Evolutionary conservation across 2,329 filamentous ascomycete genomes (phyloP).

Genomic region (Scleromitrula shiraiana): DNA sequence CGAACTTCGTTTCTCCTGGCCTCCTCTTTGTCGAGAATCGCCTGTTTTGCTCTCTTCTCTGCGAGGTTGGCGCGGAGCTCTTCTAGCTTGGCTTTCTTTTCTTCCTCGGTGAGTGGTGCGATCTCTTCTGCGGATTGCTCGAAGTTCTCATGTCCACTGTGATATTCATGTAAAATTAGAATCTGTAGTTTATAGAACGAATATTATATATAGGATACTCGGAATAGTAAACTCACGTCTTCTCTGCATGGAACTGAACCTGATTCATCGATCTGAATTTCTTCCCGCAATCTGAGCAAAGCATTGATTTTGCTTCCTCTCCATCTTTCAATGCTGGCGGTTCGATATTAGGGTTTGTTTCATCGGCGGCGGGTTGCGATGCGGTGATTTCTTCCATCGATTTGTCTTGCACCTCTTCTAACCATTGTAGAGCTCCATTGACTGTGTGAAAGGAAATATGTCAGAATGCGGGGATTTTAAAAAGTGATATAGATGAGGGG

Average conservation of each 20-base stretch:
- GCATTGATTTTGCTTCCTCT: constrained; percentile 67
- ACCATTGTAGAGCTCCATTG: constrained; percentile 86
- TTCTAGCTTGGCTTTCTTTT: constrained; percentile 73
- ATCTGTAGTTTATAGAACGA: too few relatives aligned
- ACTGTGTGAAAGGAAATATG: constrained; percentile 47
- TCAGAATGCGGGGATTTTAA: constrained; percentile 10
- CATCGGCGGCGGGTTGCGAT: constrained; percentile 35
- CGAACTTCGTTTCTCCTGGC: constrained; percentile 75
- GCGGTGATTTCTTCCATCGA: constrained; percentile 70
- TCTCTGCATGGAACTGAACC: constrained; percentile 84
- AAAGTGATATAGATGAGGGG: not conserved
- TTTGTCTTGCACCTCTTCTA: constrained; percentile 86
- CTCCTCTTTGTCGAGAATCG: constrained; percentile 69
- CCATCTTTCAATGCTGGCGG: constrained; percentile 62
- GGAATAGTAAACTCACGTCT: constrained; percentile 58
- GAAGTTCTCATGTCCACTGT: constrained; percentile 84
- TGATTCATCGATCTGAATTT: constrained; percentile 73
- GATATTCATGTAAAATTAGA: too few relatives aligned
- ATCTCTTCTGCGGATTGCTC: constrained; percentile 90
- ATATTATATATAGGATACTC: too few relatives aligned
- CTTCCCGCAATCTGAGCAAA: constrained; percentile 94
- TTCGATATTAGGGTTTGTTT: constrained; percentile 46
- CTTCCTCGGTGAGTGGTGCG: constrained; percentile 80
- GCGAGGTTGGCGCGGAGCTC: constrained; percentile 66
- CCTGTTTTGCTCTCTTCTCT: constrained; percentile 62